Percentiles rank a stretch among this genome's conserved stretches.
These are phyloP conservation scores for Metarhizium album DNA, from an alignment of 2,329 filamentous ascomycete species.

Conservation along the genomic window DNA sequence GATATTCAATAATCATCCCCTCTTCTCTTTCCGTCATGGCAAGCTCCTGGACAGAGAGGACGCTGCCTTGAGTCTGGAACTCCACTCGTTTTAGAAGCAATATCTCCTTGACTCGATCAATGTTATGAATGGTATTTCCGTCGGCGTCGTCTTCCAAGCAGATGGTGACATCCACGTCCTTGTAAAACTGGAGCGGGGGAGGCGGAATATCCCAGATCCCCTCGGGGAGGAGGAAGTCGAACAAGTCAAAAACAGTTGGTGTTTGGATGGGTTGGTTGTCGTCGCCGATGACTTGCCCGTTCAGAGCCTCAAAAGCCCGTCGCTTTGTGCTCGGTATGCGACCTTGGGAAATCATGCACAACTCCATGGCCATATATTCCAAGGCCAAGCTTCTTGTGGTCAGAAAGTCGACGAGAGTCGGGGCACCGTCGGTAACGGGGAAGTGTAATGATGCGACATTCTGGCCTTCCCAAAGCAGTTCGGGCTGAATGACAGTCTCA, in stretches of 20 bases:
- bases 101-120: slow-evolving; percentile 62
- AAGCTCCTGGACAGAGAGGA: slow-evolving; percentile 40
- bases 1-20: slow-evolving; percentile 45
- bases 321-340: slow-evolving; percentile 60
- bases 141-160: slow-evolving; percentile 53
- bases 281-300: slow-evolving; percentile 61
- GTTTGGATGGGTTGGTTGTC: slow-evolving; percentile 56
- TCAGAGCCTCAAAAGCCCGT: slow-evolving; percentile 60
- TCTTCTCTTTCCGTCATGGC: slow-evolving; percentile 47
- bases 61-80: slow-evolving; percentile 34
- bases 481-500: slow-evolving; percentile 59
- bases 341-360: slow-evolving; percentile 64
- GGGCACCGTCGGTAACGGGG: slow-evolving; percentile 54
- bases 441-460: slow-evolving; percentile 53
- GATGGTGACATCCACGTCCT: slow-evolving; percentile 54
- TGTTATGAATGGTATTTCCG: slow-evolving; percentile 49
- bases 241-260: slow-evolving; percentile 78
- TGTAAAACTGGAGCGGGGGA: slow-evolving; percentile 48
- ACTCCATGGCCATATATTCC: slow-evolving; percentile 76
- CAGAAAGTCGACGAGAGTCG: slow-evolving; percentile 67
- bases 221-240: slow-evolving; percentile 66
- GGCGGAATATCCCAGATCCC: slow-evolving; percentile 38
- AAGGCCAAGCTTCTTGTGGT: slow-evolving; percentile 65
- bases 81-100: slow-evolving; percentile 60
- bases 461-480: slow-evolving; percentile 63